Base-by-base conservation (phyloP, 208 protist species). In the Crithidia thermophila region DNA sequence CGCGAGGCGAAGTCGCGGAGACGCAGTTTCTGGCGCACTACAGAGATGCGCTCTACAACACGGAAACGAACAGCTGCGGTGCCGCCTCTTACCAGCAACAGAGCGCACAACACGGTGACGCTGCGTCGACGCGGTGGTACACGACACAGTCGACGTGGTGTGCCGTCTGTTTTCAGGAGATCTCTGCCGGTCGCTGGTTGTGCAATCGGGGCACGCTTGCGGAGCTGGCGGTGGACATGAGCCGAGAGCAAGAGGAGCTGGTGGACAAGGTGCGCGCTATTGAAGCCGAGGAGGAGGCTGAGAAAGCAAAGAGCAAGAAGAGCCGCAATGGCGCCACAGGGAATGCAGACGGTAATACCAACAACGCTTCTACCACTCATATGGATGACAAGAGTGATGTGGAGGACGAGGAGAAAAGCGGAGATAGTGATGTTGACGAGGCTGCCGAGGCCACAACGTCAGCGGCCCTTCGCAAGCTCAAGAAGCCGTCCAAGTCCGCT, bases 401-500 rank as follows among this genome's bases (percentile, higher is more conserved):
- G 43, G 7, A 25, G 25, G 20, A 14, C 9, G 47, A 34, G 3
- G 40, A 13, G 25, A 42, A 60, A 3, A 30, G 31, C 8, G 59
- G 7, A 3, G 40, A 65, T 7, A 18, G 11, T 30, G 40, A 39
- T 25, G 40, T 30, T 4, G 14, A 25, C n/a, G 23, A 14, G 18
- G 20, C 21, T 23, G 21, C n/a, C 36, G 52, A 39, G 16, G 43
- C 67, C 9, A 14, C 25, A 2, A 25, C 55, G 1, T 34, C 31
- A 21, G 25, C 65, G 9, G 34, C 59, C 16, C 23, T 74, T 2
- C 47, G 42, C 27, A 82, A 74, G 68, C 46, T 66, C 49, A 77
- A 81, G 75, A 91, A 91, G 72, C 82, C 82, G 8, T 58, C 77
- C n/a, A 82, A 72, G 61, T 85, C 73, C 20, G 42, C 71, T 43